Evolutionary conservation across 176 grass and related monocot species (phyloP), one percentile per base, ranked within the genome.

Genomic region (Paspalum vaginatum): DNA sequence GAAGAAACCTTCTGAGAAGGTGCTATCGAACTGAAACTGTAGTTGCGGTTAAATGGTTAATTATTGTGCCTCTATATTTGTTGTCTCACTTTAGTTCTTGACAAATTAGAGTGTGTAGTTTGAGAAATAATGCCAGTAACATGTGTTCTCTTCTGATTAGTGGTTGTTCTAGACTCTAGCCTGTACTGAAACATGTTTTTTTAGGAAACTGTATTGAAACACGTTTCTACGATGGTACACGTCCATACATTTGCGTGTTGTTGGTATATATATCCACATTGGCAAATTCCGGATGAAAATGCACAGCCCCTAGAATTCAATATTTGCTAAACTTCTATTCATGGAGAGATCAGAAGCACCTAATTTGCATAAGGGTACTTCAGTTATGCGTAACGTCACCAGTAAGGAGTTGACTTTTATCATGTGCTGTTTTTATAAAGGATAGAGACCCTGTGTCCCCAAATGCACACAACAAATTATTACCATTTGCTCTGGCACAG

Each of bases 1-100:
- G 77, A 67, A 91, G 83, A 54, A 72, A 20, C 73, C 73, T 60
- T 85, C 72, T 24, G 78, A 58, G 65, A 88, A 91, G 85, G 72
- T 77, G 65, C 54, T 37, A 9, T 84, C 48, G 69, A 38, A n/a
- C 55, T 56, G 51, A 72, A 41, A 40, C 42, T 88, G 72, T 11
- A 1, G 8, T 32, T 65, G 38, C 0, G 38, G 18, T 14, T 14
- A 70, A 4, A 24, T 32, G 38, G 18, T 14, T 14, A 70, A 4
- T 43, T 56, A 4, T 43, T 56, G 13, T 57, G 49, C 37, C 52
- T 79, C 18, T 25, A 27, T 5, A 0, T 42, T 78, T 13, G 6
- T 42, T 26, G 5, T 5, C 6, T 55, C 20, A 42, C 2, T 43
- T 42, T 20, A 25, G 11, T 24, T 43, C 55, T 26, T 67, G 26